Base-by-base conservation (phyloP, 129 eudicot species). In the Artemisia tridentata region DNA sequence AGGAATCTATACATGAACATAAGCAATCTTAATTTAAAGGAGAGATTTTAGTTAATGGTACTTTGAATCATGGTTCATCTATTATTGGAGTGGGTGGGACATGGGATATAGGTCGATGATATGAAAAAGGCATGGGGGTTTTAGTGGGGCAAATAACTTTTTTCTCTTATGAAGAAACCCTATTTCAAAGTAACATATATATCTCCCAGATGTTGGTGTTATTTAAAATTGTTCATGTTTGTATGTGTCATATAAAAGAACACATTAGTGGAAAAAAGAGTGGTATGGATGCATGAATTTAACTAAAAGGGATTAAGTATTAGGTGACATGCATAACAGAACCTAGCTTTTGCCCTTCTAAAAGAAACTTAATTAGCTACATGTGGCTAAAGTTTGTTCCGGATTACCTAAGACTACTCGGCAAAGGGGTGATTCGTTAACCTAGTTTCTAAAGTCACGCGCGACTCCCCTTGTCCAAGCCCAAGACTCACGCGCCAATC, bases 71-170 rank as follows among this genome's bases (percentile, higher is more conserved):
- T 65, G 65, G 31, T 25, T 45, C 38, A 20, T 66, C 23, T 75
- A 27, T 66, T 66, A 67, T 65, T 75, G 67, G 27, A 43, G 67
- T 57, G 73, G 65, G 72, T 45, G 79, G 79, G 73, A 54, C 56
- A 75, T 75, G 73, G 73, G 73, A 57, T 67, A 56, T 64, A 38
- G 25, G 72, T 18, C 52, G 47, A 74, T 66, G 50, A 66, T 75
- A 75, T 66, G 67, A 66, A 66, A 64, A 72, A 75, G 67, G 79
- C 73, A 54, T 67, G 60, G 48, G 67, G 17, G 60, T 43, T 65
- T 56, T 74, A 74, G 79, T 75, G 73, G 79, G 73, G 72, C 73
- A 38, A 41, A 23, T 75, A 74, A 47, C 72, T 52, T 75, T 74
- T 65, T 43, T 75, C 58, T 16, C 58, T 65, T 19, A 66, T 49